Conservation (phyloP, 345 rosid genomes). For the Arabidopsis arenosa region DNA sequence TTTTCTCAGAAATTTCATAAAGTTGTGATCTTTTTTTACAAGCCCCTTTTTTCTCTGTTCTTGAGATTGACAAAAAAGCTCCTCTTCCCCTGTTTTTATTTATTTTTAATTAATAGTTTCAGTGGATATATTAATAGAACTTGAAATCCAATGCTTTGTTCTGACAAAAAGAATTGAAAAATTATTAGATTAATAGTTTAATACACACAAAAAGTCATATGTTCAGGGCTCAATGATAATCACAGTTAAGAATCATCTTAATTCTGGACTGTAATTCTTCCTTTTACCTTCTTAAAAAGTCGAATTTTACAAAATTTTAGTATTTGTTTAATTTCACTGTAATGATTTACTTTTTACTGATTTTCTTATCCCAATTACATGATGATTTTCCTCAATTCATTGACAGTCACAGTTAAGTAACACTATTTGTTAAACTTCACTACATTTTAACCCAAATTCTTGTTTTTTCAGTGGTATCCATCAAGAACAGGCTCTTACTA, state of each 20-base stretch:
- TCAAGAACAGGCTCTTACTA: slow-evolving; percentile 88
- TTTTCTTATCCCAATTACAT: too few relatives aligned
- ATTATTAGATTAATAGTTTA: neutral
- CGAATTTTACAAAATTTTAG: neutral
- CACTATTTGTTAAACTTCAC: neutral
- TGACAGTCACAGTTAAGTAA: too few relatives aligned
- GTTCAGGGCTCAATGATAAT: slow-evolving; percentile 31
- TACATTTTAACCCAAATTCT: neutral
- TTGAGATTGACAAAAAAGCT: slow-evolving; percentile 37
- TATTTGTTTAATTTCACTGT: neutral
- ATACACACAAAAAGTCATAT: slow-evolving; percentile 25
- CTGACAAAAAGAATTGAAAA: slow-evolving; percentile 31
- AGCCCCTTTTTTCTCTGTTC: slow-evolving; percentile 13
- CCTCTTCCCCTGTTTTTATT: slow-evolving; percentile 28
- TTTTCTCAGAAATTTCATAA: slow-evolving; percentile 19
- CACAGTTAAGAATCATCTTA: slow-evolving; percentile 20
- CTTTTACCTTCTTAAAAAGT: neutral
- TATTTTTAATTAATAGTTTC: neutral
- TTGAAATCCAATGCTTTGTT: slow-evolving; percentile 32
- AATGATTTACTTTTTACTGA: too few relatives aligned
- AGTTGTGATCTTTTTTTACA: slow-evolving; percentile 34
- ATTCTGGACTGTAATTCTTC: slow-evolving; percentile 13
- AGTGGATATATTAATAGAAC: slow-evolving; percentile 5
- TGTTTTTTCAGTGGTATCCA: slow-evolving; percentile 75
- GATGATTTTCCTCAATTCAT: too few relatives aligned